Percentiles rank a stretch among this genome's conserved stretches.
phyloP scores from a whole-genome alignment of 208 protist species.

The Crithidia brevicula region DNA sequence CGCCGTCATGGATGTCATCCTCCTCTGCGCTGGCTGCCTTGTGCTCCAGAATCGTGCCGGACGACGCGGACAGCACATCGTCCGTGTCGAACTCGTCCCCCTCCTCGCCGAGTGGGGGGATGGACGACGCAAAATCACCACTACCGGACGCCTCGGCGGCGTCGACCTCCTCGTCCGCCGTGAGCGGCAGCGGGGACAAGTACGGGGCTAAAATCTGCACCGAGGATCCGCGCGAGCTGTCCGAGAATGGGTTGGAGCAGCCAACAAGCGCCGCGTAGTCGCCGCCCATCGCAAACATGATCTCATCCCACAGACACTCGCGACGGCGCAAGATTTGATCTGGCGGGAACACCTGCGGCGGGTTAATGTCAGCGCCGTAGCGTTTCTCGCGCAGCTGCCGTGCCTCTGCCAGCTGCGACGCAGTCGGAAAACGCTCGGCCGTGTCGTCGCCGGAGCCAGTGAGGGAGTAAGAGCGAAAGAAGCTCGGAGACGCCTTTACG shows the following conservation, averaged over 20 bases:
- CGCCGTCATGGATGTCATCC: slow-evolving; percentile 1
- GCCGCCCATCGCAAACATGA: slow-evolving; percentile 81
- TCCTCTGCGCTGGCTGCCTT: not conserved
- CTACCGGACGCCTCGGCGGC: slow-evolving; percentile 3
- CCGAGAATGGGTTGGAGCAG: slow-evolving; percentile 79
- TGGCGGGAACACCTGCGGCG: slow-evolving; percentile 78
- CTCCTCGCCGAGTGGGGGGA: slow-evolving; percentile 16
- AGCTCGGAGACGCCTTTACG: slow-evolving; percentile 76
- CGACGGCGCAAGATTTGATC: slow-evolving; percentile 74
- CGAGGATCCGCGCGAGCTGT: slow-evolving; percentile 36
- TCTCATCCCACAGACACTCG: slow-evolving; percentile 88
- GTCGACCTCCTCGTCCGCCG: slow-evolving; percentile 16
- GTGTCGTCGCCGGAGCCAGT: slow-evolving; percentile 24
- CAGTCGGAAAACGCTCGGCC: slow-evolving; percentile 67
- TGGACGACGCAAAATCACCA: not conserved
- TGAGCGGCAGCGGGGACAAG: slow-evolving; percentile 24
- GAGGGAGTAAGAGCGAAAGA: slow-evolving; percentile 74
- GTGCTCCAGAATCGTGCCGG: slow-evolving; percentile 14
- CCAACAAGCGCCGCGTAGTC: slow-evolving; percentile 78
- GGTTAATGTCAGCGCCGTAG: slow-evolving; percentile 65
- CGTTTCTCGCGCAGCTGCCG: slow-evolving; percentile 47
- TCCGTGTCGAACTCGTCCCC: slow-evolving; percentile 5
- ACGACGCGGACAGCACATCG: not conserved
- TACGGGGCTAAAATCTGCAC: slow-evolving; percentile 51
- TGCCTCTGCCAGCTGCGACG: slow-evolving; percentile 54